These are phyloP conservation scores for Dinochytrium kinnereticum DNA, from an alignment of 371 early-diverging fungal species.

Conservation along the genomic window DNA sequence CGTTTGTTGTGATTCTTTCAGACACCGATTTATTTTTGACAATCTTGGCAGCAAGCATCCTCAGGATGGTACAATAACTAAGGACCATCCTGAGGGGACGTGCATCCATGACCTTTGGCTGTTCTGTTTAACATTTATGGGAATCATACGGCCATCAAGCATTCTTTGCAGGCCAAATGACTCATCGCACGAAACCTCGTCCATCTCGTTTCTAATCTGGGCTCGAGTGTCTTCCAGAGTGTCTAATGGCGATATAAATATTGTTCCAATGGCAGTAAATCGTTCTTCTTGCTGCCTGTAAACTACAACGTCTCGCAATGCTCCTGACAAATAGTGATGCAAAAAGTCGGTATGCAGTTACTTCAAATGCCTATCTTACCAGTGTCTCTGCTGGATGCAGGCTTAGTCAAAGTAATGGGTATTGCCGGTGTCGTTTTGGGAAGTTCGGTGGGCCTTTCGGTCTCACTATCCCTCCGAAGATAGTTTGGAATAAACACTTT, in stretches of 20 bases:
- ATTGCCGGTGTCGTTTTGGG: not conserved
- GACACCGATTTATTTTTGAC: no score
- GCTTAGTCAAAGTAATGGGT: no score
- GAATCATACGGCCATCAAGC: not conserved
- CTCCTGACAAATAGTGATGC: no score
- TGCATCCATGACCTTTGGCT: not conserved
- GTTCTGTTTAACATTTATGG: not conserved
- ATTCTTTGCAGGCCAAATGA: not conserved
- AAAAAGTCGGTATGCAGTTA: no score
- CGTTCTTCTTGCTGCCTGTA: no score
- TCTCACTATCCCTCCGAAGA: not conserved
- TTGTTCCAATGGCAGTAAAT: no score
- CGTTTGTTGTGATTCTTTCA: no score
- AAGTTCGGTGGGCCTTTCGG: not conserved
- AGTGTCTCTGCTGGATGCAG: no score
- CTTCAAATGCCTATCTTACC: no score
- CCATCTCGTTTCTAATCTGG: not conserved
- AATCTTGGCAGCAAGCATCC: no score
- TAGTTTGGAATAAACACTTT: not conserved
- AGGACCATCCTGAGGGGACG: not conserved
- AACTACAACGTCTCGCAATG: no score
- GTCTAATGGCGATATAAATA: not conserved
- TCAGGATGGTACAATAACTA: no score
- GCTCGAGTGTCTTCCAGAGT: not conserved
- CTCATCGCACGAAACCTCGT: not conserved